Conservation (phyloP, 176 grass and related monocot species). For the Paspalum notatum region DNA sequence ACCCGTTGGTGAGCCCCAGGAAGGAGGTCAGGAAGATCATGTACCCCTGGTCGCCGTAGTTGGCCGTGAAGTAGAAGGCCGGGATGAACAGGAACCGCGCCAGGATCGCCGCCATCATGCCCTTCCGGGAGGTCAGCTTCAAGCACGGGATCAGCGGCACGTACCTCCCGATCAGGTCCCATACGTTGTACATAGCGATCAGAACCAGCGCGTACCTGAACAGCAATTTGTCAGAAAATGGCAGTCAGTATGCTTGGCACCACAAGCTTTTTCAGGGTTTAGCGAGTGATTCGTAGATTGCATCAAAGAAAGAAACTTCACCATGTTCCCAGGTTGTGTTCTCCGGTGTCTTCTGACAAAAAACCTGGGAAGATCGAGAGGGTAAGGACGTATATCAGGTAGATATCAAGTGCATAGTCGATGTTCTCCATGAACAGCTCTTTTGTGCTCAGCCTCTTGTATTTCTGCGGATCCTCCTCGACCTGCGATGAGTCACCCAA, state of each 20-base stretch:
- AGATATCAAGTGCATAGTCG: constrained; percentile 67
- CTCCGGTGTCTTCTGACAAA: constrained; percentile 90
- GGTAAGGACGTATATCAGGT: constrained; percentile 85
- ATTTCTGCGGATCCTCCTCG: constrained; percentile 78
- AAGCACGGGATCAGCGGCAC: constrained; percentile 58
- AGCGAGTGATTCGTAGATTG: neutral
- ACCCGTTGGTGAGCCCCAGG: constrained; percentile 72
- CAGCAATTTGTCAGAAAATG: constrained; percentile 29
- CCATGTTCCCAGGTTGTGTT: constrained; percentile 77
- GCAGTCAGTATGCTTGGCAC: neutral
- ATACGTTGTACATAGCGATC: constrained; percentile 68
- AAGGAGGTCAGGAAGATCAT: constrained; percentile 81
- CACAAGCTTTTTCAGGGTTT: neutral
- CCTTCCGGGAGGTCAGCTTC: constrained; percentile 58
- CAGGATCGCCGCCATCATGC: constrained; percentile 37
- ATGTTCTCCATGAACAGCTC: constrained; percentile 73
- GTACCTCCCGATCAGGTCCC: constrained; percentile 76
- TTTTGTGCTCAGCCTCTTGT: constrained; percentile 68
- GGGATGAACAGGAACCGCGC: constrained; percentile 69
- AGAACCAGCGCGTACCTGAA: constrained; percentile 70
- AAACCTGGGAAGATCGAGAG: constrained; percentile 94
- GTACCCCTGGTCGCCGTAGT: constrained; percentile 73
- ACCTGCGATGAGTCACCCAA: constrained; percentile 27
- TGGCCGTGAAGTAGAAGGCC: constrained; percentile 84
- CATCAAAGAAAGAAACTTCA: constrained; percentile 1